Base-by-base conservation (phyloP, 345 rosid species). In the Eucalyptus erythrocorys region DNA sequence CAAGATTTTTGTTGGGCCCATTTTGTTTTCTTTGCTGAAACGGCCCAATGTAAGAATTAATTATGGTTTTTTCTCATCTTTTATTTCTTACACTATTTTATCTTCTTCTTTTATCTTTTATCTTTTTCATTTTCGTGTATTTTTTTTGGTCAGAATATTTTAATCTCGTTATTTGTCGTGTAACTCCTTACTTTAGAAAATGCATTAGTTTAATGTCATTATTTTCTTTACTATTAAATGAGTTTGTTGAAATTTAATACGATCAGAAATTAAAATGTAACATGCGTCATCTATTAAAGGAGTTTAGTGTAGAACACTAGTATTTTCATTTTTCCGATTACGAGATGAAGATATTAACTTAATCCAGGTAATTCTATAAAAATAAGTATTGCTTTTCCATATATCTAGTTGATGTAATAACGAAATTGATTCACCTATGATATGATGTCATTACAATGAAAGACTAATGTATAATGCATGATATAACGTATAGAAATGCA, bases 271-370 rank as follows among this genome's bases (percentile, higher is more conserved):
- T 5, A 68, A 34, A 17, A 17, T 68, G 24, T 10, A 34, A 17
- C 80, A 68, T 17, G 24, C 0, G 1, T 8, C 17, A 17, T 0
- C 19, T 16, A 68, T 68, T 68, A 1, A 68, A 68, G 0, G 6
- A 9, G 80, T 37, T 68, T 34, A 16, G 24, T 16, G 22, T 32
- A 34, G 42, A 7, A 2, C 11, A 11, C 13, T 5, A 17, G 1
- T 0, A 34, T 68, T 68, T 68, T 68, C 40, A 19, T 34, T 34
- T 17, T 34, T 0, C 80, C 0, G 3, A 10, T 68, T 17, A 17
- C 24, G 17, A 34, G 80, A 68, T 68, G 6, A 68, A 68, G 3
- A 17, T 68, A 10, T 3, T 3, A 17, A 17, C 2, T 34, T 17
- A 34, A 71, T 71, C 43, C 43, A 13, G 3, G 26, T 10, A 19